These are phyloP conservation scores for Gossypium lobatum DNA, from an alignment of 441 rosid genomes.

Conservation along the genomic window DNA sequence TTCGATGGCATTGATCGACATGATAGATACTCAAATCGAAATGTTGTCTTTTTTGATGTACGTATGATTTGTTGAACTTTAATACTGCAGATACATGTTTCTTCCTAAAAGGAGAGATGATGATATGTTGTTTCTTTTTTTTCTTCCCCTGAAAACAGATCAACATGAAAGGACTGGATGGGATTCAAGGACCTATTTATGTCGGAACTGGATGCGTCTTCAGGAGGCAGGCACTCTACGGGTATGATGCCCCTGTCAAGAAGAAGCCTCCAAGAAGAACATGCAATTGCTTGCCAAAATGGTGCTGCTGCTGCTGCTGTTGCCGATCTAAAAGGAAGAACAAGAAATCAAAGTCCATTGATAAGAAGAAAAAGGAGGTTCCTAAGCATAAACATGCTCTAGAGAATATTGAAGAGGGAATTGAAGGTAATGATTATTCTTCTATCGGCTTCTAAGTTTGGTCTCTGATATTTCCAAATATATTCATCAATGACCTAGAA, in stretches of 20 bases:
- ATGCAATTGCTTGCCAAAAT: constrained; percentile 90
- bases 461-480: not conserved
- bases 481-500: not conserved
- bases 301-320: constrained; percentile 49
- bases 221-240: constrained; percentile 91
- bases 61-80: constrained; percentile 20
- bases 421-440: constrained; percentile 48
- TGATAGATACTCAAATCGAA: constrained; percentile 89
- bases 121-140: not conserved
- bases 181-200: constrained; percentile 94
- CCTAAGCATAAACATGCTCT: constrained; percentile 73
- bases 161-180: constrained; percentile 97
- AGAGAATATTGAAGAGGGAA: constrained; percentile 76
- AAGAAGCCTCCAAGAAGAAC: constrained; percentile 79
- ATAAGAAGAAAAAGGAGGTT: constrained; percentile 54
- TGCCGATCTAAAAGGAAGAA: constrained; percentile 57
- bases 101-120: constrained; percentile 4
- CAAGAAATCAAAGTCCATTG: constrained; percentile 47
- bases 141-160: constrained; percentile 40
- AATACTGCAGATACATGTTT: not conserved
- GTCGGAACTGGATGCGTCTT: constrained; percentile 97
- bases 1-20: constrained; percentile 87
- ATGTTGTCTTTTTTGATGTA: constrained; percentile 93
- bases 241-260: constrained; percentile 77
- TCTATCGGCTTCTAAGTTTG: not conserved